phyloP scores from a whole-genome alignment of 2,329 filamentous ascomycete genomes.

The Fusarium haematococcum region DNA sequence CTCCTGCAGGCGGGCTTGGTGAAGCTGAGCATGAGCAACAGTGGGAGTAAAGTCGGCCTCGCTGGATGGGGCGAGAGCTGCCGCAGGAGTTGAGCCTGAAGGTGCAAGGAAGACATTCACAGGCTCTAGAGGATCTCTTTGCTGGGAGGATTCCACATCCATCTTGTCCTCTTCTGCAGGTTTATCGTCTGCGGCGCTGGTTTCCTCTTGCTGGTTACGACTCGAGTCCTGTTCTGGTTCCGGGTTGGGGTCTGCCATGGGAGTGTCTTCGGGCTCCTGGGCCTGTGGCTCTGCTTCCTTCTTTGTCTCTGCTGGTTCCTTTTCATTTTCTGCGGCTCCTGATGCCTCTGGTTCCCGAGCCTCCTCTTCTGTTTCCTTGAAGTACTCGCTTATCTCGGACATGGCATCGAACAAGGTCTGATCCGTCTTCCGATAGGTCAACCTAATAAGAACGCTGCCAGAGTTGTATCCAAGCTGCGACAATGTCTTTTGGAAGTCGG shows the following conservation, averaged over 20 bases:
- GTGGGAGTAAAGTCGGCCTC: conserved; percentile 83
- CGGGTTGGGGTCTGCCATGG: conserved; percentile 38
- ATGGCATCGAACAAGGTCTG: conserved; percentile 88
- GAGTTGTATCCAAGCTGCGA: conserved; percentile 88
- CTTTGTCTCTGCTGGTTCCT: conserved; percentile 13
- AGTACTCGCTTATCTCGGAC: conserved; percentile 81
- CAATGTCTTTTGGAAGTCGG: conserved; percentile 89
- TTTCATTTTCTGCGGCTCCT: conserved; percentile 8
- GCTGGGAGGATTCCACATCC: conserved; percentile 36
- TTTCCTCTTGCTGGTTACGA: conserved; percentile 9
- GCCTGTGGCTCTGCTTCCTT: conserved; percentile 15
- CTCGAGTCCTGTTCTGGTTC: conserved; percentile 6
- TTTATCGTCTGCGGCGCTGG: conserved; percentile 32
- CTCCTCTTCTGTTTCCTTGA: conserved; percentile 63
- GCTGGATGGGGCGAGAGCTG: conserved; percentile 74
- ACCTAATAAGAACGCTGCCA: conserved; percentile 81
- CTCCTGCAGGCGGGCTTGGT: conserved; percentile 74
- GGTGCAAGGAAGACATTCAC: conserved; percentile 85
- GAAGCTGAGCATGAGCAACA: conserved; percentile 79
- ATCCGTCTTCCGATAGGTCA: conserved; percentile 81
- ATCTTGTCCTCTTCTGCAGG: conserved; percentile 24
- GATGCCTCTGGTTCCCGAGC: conserved; percentile 18
- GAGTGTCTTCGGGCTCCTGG: conserved; percentile 31
- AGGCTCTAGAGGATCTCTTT: conserved; percentile 57
- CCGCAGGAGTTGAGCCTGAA: conserved; percentile 77